Evolutionary conservation across 805 yeast genomes (phyloP).

Genomic region (Starmerella apis): DNA sequence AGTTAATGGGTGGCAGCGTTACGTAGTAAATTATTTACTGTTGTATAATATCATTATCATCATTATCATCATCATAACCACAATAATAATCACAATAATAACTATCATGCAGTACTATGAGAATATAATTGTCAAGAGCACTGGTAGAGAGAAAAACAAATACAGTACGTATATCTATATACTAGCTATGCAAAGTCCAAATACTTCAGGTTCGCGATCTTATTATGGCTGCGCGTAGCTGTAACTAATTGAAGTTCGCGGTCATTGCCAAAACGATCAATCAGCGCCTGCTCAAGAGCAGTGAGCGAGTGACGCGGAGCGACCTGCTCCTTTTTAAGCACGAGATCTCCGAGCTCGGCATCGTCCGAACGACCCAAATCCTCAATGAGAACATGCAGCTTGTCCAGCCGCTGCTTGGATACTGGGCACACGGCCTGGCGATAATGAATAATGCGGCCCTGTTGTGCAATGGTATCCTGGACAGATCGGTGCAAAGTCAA

Average conservation of each 20-base stretch:
- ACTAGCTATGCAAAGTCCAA: slow-evolving; percentile 2
- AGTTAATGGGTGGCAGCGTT: background rate
- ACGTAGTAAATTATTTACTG: background rate
- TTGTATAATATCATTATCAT: no score
- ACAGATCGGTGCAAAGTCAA: slow-evolving; percentile 17
- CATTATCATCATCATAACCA: no score
- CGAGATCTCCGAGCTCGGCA: slow-evolving; percentile 7
- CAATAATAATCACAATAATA: no score
- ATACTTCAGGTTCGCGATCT: slow-evolving; percentile 7
- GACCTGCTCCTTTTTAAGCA: slow-evolving; percentile 10
- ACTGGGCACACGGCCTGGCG: slow-evolving; percentile 29
- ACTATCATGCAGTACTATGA: no score
- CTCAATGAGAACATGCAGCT: slow-evolving; percentile 26
- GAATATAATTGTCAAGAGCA: no score
- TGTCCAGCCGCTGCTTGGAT: slow-evolving; percentile 28
- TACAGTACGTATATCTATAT: slow-evolving; percentile 1
- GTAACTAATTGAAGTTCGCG: slow-evolving; percentile 4
- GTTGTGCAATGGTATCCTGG: slow-evolving; percentile 13
- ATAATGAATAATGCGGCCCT: slow-evolving; percentile 27
- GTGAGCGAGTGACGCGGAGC: slow-evolving; percentile 8
- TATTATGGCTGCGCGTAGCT: slow-evolving; percentile 11
- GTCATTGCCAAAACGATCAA: background rate
- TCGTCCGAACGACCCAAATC: slow-evolving; percentile 18
- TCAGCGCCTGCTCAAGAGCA: slow-evolving; percentile 10
- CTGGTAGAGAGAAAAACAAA: no score